Conservation (phyloP, 2,329 filamentous ascomycete genomes). For the Tolypocladium tundrense region DNA sequence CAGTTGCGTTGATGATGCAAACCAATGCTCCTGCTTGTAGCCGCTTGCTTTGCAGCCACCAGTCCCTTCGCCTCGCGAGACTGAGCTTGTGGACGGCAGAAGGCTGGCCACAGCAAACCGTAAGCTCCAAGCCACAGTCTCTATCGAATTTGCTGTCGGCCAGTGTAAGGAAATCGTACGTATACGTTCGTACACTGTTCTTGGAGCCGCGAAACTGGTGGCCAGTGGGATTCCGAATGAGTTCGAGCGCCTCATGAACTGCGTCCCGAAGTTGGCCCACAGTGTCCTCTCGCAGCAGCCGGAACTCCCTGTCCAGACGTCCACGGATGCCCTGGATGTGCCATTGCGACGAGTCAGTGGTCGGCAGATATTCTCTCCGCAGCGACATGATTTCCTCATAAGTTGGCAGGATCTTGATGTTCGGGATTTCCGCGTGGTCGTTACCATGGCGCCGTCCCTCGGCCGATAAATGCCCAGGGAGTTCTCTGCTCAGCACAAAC, state of each 20-base stretch:
- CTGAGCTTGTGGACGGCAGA: constrained; percentile 10
- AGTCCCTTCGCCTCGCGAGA: constrained; percentile 25
- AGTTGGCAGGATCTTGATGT: constrained; percentile 41
- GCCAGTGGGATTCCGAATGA: constrained; percentile 12
- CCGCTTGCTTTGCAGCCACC: constrained; percentile 40
- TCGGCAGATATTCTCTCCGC: constrained; percentile 33
- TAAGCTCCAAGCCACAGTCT: constrained; percentile 30
- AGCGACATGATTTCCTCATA: constrained; percentile 31
- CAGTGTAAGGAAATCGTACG: constrained; percentile 17
- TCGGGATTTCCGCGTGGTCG: constrained; percentile 31
- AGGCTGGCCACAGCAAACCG: constrained; percentile 36
- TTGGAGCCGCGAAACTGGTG: constrained; percentile 3
- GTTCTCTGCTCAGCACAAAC: constrained; percentile 19
- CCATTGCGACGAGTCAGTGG: constrained; percentile 23
- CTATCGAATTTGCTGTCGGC: constrained; percentile 23
- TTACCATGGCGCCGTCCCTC: constrained; percentile 35
- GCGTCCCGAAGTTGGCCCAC: constrained; percentile 41
- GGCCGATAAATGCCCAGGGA: constrained; percentile 22
- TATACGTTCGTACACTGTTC: constrained; percentile 16
- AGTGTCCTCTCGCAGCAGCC: constrained; percentile 44
- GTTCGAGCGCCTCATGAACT: constrained; percentile 28
- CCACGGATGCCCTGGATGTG: constrained; percentile 30
- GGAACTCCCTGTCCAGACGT: constrained; percentile 44
- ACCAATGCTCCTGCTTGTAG: constrained; percentile 38
- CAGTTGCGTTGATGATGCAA: constrained; percentile 32